These are phyloP conservation scores for Pittosporum tobira DNA, from an alignment of 129 eudicot genomes.

Conservation along the genomic window DNA sequence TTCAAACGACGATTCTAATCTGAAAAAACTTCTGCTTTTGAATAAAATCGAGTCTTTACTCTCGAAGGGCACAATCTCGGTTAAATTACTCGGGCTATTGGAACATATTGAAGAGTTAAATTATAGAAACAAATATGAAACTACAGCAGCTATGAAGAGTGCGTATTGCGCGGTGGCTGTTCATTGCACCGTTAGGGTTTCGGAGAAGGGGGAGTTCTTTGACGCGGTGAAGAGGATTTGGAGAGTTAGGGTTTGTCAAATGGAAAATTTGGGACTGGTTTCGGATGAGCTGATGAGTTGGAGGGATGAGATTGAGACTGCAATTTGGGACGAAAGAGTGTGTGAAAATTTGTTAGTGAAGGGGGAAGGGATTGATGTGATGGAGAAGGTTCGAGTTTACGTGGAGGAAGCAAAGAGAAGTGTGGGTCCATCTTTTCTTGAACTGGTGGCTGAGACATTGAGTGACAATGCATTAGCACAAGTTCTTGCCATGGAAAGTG, in stretches of 20 bases:
- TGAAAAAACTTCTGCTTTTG: conserved; percentile 35
- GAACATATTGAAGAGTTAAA: conserved; percentile 52
- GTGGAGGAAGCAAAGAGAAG: conserved; percentile 38
- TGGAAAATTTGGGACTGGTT: conserved; percentile 40
- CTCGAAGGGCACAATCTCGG: conserved; percentile 19
- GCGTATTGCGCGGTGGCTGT: conserved; percentile 68
- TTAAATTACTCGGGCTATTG: conserved; percentile 28
- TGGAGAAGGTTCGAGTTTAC: conserved; percentile 31
- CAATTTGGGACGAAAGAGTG: conserved; percentile 30
- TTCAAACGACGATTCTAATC: conserved; percentile 21
- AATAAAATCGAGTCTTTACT: conserved; percentile 34
- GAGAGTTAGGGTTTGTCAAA: conserved; percentile 40
- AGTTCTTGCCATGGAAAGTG: conserved; percentile 22
- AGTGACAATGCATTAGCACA: conserved; percentile 14
- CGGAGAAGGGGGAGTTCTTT: conserved; percentile 17
- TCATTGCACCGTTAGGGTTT: conserved; percentile 33
- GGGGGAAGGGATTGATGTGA: conserved; percentile 28
- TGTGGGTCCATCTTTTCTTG: conserved; percentile 70
- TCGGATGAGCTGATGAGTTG: conserved; percentile 37
- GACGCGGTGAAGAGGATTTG: conserved; percentile 48
- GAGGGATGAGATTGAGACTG: conserved; percentile 47
- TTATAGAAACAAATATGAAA: conserved; percentile 9
- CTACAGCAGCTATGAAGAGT: conserved; percentile 31
- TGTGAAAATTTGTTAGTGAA: conserved; percentile 26
- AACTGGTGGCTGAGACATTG: conserved; percentile 26